Conservation (phyloP, 371 early-diverging fungal species). For the Syncephalastrum monosporum region DNA sequence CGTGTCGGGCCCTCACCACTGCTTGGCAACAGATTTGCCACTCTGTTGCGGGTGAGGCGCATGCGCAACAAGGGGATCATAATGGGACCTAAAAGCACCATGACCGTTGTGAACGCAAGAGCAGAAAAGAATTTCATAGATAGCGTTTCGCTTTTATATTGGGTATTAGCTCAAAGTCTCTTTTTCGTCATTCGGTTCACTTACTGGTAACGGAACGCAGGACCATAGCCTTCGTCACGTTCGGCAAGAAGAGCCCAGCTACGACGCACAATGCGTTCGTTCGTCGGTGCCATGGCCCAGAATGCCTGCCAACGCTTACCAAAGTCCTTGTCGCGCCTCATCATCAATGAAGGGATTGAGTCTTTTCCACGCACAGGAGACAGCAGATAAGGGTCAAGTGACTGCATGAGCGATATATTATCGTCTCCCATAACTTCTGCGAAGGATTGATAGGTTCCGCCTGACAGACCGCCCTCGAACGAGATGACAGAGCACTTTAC, state of each 20-base stretch:
- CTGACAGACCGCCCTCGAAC: slow-evolving; percentile 51
- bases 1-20: slow-evolving; percentile 67
- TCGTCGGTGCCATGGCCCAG: slow-evolving; percentile 58
- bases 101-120: slow-evolving; percentile 31
- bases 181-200: not conserved
- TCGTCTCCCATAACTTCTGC: slow-evolving; percentile 22
- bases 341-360: slow-evolving; percentile 15
- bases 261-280: slow-evolving; percentile 55
- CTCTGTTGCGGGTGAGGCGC: too few relatives aligned
- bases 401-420: slow-evolving; percentile 8
- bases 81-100: slow-evolving; percentile 35
- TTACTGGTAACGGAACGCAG: slow-evolving; percentile 49
- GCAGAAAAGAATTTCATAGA: slow-evolving; percentile 35
- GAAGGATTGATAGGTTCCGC: slow-evolving; percentile 58
- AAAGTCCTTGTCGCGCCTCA: slow-evolving; percentile 34
- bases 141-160: slow-evolving; percentile 49
- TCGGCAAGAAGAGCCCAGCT: slow-evolving; percentile 48
- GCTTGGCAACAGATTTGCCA: slow-evolving; percentile 36
- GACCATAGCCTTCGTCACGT: slow-evolving; percentile 52
- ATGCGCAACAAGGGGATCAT: too few relatives aligned
- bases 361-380: slow-evolving; percentile 32
- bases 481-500: slow-evolving; percentile 60
- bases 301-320: slow-evolving; percentile 55
- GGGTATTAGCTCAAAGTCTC: too few relatives aligned
- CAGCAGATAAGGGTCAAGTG: slow-evolving; percentile 42